A percentile compares a stretch with the other conserved stretches of the same genome.
phyloP scores from a whole-genome alignment of 805 yeast species.

The Wickerhamiella dianesei region DNA sequence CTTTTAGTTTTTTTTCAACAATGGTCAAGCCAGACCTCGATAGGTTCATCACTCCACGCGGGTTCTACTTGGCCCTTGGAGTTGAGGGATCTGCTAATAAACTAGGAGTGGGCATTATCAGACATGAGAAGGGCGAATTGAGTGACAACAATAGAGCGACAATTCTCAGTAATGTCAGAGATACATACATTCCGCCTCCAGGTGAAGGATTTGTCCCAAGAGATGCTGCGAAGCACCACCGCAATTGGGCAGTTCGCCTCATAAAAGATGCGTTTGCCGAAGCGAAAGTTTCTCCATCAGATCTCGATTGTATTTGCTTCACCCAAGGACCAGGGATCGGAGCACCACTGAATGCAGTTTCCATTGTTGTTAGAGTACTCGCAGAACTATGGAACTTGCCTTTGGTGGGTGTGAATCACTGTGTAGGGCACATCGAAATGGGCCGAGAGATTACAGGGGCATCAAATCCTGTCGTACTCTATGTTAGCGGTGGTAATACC shows the following conservation, averaged over 20 bases:
- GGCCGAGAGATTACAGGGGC: conserved; percentile 98
- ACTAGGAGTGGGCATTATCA: conserved; percentile 83
- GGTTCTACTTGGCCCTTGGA: conserved; percentile 55
- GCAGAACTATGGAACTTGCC: conserved; percentile 72
- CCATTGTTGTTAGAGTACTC: conserved; percentile 78
- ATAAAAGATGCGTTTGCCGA: conserved; percentile 53
- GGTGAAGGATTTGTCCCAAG: conserved; percentile 97
- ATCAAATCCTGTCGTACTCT: conserved; percentile 87
- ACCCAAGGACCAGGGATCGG: conserved; percentile 99
- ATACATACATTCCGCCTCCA: conserved; percentile 91
- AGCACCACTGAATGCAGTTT: conserved; percentile 90
- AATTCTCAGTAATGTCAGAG: conserved; percentile 80
- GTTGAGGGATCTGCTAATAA: conserved; percentile 97
- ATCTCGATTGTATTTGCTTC: conserved; percentile 54
- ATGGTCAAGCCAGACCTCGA: conserved; percentile 35
- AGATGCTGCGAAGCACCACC: conserved; percentile 92
- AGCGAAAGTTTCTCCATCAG: conserved; percentile 34
- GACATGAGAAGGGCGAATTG: conserved; percentile 51
- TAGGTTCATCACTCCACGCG: conserved; percentile 31
- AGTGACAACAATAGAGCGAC: conserved; percentile 49
- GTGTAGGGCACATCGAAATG: conserved; percentile 98
- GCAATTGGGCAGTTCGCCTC: conserved; percentile 83
- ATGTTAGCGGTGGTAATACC: conserved; percentile 97
- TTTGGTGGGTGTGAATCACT: conserved; percentile 88
- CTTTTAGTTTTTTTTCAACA: background rate